Evolutionary conservation across 2,329 filamentous ascomycete species (phyloP), one percentile per base, ranked within the genome.

Genomic region (Calonectria honghensis): DNA sequence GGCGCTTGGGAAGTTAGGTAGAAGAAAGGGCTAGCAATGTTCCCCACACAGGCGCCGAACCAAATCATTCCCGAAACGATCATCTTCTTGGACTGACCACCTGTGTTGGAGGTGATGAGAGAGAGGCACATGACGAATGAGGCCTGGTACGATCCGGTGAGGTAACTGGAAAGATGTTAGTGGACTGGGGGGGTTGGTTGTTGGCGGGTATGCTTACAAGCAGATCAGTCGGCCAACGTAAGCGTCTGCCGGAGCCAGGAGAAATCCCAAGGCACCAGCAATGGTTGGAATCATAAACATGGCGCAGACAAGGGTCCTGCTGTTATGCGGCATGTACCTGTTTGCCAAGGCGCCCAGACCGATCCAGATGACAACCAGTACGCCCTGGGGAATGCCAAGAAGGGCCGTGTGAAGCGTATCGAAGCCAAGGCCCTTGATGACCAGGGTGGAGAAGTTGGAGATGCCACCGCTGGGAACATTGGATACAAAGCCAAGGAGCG

Each of bases 21-120:
- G 83, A 93, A 93, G 82, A 93, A 92, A 0, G 92, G 92, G 0
- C 91, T 89, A 5, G 87, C 88, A 52, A 93, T 91, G 78, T 93
- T 93, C 6, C 91, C 91, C 1, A 89, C 87, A 78, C 90, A 92
- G 71, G 90, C 90, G 0, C 90, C 90, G 13, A 93, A 85, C 83
- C 91, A 92, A 2, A 92, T 85, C 72, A 91, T 88, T 1, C 89
- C 91, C 29, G 91, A 92, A n/a, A 91, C 91, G 32, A 92, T 89
- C 59, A 93, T 90, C 80, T 93, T 92, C 80, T 93, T 93, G 1
- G 90, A 91, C 75, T 92, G 90, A 0, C 91, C 91, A 1, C 85
- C 87, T 0, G 86, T 87, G 77, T 90, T 90, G 48, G 87, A 87
- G 0, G 88, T 89, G 52, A 87, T 87, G 73, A 90, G 85, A 1